These are phyloP conservation scores for Exophiala sideris DNA, from an alignment of 2,329 filamentous ascomycete genomes.

Conservation along the genomic window DNA sequence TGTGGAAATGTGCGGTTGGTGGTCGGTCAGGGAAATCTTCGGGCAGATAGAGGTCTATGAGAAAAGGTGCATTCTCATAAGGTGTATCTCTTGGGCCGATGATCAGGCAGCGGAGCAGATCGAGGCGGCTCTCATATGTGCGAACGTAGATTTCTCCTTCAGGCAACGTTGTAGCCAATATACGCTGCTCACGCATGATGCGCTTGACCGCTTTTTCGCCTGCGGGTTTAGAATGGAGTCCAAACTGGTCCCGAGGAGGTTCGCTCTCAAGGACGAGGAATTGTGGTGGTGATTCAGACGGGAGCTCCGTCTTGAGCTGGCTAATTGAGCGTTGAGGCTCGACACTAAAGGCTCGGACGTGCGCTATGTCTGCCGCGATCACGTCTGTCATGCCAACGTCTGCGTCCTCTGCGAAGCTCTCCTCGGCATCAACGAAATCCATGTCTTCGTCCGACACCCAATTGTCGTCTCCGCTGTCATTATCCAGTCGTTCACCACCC, in stretches of 20 bases:
- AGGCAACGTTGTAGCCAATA: slow-evolving; percentile 54
- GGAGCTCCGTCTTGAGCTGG: slow-evolving; percentile 2
- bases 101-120: slow-evolving; percentile 57
- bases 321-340: background rate
- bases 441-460: slow-evolving; percentile 42
- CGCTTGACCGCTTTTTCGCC: slow-evolving; percentile 41
- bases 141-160: slow-evolving; percentile 54
- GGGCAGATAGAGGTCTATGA: slow-evolving; percentile 57
- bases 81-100: slow-evolving; percentile 59
- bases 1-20: slow-evolving; percentile 58
- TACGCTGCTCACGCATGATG: slow-evolving; percentile 57
- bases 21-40: slow-evolving; percentile 50
- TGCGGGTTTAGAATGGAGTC: slow-evolving; percentile 32
- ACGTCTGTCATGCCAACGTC: slow-evolving; percentile 17
- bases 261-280: slow-evolving; percentile 42
- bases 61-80: slow-evolving; percentile 59
- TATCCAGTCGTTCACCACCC: slow-evolving; percentile 41
- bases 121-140: slow-evolving; percentile 57
- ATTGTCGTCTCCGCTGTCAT: slow-evolving; percentile 42
- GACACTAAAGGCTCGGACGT: background rate
- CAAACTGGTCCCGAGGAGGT: slow-evolving; percentile 43
- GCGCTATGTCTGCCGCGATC: background rate
- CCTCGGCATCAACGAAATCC: slow-evolving; percentile 17
- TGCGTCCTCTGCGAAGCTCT: slow-evolving; percentile 14
- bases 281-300: slow-evolving; percentile 29